A percentile compares a stretch with the other conserved stretches of the same genome.
These are phyloP conservation scores for Phaseolus lunatus DNA, from an alignment of 306 rosid genomes.

Conservation along the genomic window DNA sequence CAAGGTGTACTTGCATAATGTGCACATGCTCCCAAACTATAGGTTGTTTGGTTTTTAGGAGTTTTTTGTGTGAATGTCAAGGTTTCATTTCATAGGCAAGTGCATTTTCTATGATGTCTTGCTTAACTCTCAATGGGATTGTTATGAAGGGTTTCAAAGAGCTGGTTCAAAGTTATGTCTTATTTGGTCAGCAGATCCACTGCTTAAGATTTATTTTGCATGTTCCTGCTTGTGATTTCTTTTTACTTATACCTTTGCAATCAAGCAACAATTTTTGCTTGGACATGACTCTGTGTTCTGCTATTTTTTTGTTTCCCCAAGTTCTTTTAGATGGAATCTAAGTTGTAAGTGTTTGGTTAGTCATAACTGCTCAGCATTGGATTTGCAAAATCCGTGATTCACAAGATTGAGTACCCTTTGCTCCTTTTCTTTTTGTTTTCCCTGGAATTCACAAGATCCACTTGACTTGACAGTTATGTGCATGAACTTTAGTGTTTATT, in stretches of 20 bases:
- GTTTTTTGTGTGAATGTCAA: conserved; percentile 36
- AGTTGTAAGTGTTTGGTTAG: conserved; percentile 41
- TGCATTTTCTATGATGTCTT: conserved; percentile 24
- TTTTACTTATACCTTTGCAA: conserved; percentile 25
- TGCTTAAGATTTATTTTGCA: conserved; percentile 34
- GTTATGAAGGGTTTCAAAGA: conserved; percentile 19
- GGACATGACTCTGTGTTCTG: not conserved
- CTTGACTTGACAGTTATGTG: conserved; percentile 70
- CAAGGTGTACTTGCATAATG: conserved; percentile 25
- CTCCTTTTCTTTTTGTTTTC: conserved; percentile 27
- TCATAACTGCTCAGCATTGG: conserved; percentile 42
- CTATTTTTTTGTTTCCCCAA: not conserved
- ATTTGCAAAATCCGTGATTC: conserved; percentile 78
- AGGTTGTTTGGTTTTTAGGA: conserved; percentile 5
- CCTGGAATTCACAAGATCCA: conserved; percentile 70
- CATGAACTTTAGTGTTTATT: conserved; percentile 61
- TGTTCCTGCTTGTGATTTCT: conserved; percentile 37
- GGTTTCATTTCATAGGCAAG: conserved; percentile 34
- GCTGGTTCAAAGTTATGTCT: conserved; percentile 35
- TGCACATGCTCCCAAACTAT: conserved; percentile 2
- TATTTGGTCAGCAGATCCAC: conserved; percentile 37
- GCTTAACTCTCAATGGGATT: not conserved
- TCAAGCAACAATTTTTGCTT: conserved; percentile 9
- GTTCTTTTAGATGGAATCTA: conserved; percentile 38
- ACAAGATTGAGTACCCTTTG: conserved; percentile 62